Base-by-base conservation (phyloP, 83 land plant genomes). In the Diphasiastrum complanatum region DNA sequence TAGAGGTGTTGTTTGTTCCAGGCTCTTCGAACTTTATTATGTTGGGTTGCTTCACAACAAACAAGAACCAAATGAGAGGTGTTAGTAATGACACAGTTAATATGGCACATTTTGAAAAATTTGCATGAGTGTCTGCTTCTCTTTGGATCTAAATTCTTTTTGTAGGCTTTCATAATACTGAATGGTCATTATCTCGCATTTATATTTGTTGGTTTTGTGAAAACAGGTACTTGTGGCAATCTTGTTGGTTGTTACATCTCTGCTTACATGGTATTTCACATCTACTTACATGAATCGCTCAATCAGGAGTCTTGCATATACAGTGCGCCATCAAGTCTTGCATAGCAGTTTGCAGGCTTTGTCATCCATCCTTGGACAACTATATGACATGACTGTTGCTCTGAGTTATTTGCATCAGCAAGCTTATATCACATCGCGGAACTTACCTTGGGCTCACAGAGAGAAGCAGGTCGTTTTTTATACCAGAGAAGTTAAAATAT, bases 361-460 rank as follows among this genome's bases (percentile, higher is more conserved):
- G 59, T 27, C 59, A 11, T 16, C 31, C 5, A 27, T 55, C 34
- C 59, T 55, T 6, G 59, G 59, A 55, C 38, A 55, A 19, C n/a
- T 35, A 27, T 55, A 55, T 27, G 31, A 55, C 59, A 55, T 55
- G 59, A 27, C 59, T 35, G n/a, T 18, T 11, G 31, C 59, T 27
- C 31, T 55, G 59, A 55, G 59, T 35, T 55, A 31, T 35, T 35
- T 55, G 26, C 59, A 55, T 30, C 59, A 55, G 31, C 14, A 55
- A 11, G 59, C 27, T 32, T 1, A 27, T 30, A 14, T 16, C 14
- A n/a, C 53, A 18, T 6, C 14, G 0, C 20, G 14, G 35, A 55
- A 55, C 6, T 35, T 16, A 8, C 20, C 16, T 27, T 55, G 59
- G 59, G 14, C 30, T 32, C 27, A 20, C 11, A 26, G 14, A 27